phyloP scores from a whole-genome alignment of 148 eudicot genomes.

The Arctostaphylos glauca region DNA sequence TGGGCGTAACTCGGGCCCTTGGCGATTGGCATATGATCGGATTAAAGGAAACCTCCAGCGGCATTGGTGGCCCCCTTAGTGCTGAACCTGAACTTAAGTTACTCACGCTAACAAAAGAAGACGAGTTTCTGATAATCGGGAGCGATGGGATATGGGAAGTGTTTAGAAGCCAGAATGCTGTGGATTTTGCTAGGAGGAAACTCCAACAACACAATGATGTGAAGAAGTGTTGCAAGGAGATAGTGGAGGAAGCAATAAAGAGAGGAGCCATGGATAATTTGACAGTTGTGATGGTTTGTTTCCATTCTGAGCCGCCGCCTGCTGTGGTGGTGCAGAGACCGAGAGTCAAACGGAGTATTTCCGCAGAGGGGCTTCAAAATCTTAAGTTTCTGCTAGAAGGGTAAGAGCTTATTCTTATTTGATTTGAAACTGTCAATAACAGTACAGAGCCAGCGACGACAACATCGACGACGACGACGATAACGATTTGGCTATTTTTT shows the following conservation, averaged over 20 bases:
- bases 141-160: constrained; percentile 94
- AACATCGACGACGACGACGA: constrained; percentile 10
- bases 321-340: constrained; percentile 43
- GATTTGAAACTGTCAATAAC: background rate
- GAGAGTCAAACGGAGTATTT: constrained; percentile 64
- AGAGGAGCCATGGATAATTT: constrained; percentile 65
- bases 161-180: constrained; percentile 85
- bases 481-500: constrained; percentile 13
- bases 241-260: constrained; percentile 73
- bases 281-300: constrained; percentile 79
- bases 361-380: constrained; percentile 79
- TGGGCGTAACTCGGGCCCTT: constrained; percentile 82
- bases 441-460: constrained; percentile 13
- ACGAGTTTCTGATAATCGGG: constrained; percentile 78
- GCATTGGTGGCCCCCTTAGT: constrained; percentile 60
- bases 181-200: constrained; percentile 72
- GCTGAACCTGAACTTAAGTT: constrained; percentile 85
- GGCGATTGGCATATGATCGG: constrained; percentile 94
- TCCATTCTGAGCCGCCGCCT: constrained; percentile 74
- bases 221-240: constrained; percentile 65
- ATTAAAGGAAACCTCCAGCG: constrained; percentile 46
- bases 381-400: constrained; percentile 50
- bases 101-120: constrained; percentile 63
- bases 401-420: constrained; percentile 17
- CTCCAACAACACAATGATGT: constrained; percentile 73